phyloP scores from a whole-genome alignment of 1,284 basidiomycete species.

The Amylostereum areolatum region DNA sequence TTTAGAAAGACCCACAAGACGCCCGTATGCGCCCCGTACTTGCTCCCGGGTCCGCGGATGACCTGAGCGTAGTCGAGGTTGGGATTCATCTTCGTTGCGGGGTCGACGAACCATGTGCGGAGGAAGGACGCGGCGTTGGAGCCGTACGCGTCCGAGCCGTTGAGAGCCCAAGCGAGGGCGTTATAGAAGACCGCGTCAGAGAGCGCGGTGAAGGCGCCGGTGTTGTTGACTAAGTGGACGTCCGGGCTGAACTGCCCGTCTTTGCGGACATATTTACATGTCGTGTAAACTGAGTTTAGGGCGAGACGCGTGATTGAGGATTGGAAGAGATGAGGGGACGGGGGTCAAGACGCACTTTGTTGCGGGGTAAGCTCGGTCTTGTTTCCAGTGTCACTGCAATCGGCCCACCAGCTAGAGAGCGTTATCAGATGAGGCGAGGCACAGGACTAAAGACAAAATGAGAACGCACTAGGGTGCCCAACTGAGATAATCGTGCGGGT shows the following conservation, averaged over 20 bases:
- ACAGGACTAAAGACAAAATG: constrained; percentile 3
- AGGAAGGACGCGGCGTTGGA: constrained; percentile 41
- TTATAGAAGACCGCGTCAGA: constrained; percentile 61
- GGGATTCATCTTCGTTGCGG: constrained; percentile 58
- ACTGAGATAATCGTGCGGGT: constrained; percentile 46
- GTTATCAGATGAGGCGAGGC: constrained; percentile 3
- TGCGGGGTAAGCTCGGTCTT: constrained; percentile 40
- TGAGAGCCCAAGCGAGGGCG: constrained; percentile 47
- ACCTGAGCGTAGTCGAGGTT: constrained; percentile 65
- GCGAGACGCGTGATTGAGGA: background rate
- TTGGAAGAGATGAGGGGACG: background rate
- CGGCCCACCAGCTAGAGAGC: constrained; percentile 47
- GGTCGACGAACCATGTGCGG: constrained; percentile 54
- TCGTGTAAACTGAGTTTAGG: background rate
- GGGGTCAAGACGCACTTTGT: constrained; percentile 29
- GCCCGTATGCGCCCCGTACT: constrained; percentile 51
- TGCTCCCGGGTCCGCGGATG: constrained; percentile 50
- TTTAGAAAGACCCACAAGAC: constrained; percentile 31
- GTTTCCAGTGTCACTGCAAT: constrained; percentile 36
- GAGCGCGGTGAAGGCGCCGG: constrained; percentile 45
- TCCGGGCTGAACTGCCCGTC: constrained; percentile 66
- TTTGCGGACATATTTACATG: constrained; percentile 44
- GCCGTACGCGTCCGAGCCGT: constrained; percentile 30
- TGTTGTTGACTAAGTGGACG: constrained; percentile 43
- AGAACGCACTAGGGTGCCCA: constrained; percentile 49